Evolutionary conservation across 495 filamentous ascomycete species (phyloP).

Genomic region (Lasiosphaeria hispida): DNA sequence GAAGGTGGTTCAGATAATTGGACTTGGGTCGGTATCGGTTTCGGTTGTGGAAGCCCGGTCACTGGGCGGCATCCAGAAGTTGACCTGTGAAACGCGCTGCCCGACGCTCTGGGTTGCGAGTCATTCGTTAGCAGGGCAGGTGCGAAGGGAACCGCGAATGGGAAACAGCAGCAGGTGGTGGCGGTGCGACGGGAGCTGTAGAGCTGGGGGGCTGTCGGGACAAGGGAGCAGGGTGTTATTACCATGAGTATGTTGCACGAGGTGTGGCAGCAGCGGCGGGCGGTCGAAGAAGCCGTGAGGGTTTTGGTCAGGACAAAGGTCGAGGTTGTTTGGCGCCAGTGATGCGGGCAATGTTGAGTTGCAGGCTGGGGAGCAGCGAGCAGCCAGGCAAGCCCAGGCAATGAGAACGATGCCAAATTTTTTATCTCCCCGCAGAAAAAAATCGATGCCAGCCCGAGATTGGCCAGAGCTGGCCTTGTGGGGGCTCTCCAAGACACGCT

Average conservation of each 20-base stretch:
- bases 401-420: slow-evolving; percentile 30
- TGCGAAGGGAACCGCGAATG: background rate
- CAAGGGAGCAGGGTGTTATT: background rate
- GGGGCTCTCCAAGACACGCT: background rate
- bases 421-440: slow-evolving; percentile 34
- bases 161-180: background rate
- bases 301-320: too few species aligned
- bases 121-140: background rate
- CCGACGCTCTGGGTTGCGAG: slow-evolving; percentile 1
- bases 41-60: slow-evolving; percentile 12
- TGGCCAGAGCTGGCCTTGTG: slow-evolving; percentile 15
- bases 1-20: background rate
- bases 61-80: slow-evolving; percentile 18
- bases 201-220: too few species aligned
- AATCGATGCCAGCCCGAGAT: slow-evolving; percentile 17
- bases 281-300: too few species aligned
- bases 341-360: slow-evolving; percentile 2
- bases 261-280: background rate
- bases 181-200: background rate
- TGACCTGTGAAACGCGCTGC: slow-evolving; percentile 24
- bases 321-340: slow-evolving; percentile 5
- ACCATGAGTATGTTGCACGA: background rate
- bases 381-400: background rate
- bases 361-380: slow-evolving; percentile 1
- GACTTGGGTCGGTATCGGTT: background rate